Conservation (phyloP, 2,329 filamentous ascomycete genomes). For the Didymellaceae sp. region DNA sequence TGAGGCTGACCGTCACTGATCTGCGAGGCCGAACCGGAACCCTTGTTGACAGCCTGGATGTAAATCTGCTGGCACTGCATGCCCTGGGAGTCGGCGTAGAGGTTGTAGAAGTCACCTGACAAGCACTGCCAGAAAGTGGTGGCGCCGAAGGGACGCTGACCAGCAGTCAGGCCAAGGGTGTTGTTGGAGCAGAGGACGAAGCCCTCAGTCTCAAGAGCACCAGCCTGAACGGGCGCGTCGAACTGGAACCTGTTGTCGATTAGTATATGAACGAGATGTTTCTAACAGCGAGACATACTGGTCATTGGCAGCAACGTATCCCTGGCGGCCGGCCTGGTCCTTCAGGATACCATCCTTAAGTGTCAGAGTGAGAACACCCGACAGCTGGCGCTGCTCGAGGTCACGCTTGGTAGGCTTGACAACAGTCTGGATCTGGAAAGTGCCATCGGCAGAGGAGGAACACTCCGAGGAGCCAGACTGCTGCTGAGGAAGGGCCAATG, state of each 20-base stretch:
- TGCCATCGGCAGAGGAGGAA: conserved; percentile 57
- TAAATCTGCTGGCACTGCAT: conserved; percentile 65
- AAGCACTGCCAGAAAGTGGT: conserved; percentile 77
- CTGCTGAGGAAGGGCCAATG: conserved; percentile 37
- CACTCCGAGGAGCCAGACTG: conserved; percentile 60
- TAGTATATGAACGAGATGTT: conserved; percentile 1
- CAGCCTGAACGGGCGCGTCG: conserved; percentile 61
- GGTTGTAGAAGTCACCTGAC: conserved; percentile 79
- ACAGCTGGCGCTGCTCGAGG: conserved; percentile 36
- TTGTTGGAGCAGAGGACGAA: conserved; percentile 75
- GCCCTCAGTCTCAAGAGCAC: conserved; percentile 73
- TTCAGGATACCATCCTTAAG: conserved; percentile 69
- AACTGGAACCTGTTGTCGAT: conserved; percentile 48
- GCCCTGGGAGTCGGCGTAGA: conserved; percentile 76
- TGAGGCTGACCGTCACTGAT: conserved; percentile 39
- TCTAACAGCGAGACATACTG: conserved; percentile 56
- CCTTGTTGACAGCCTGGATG: conserved; percentile 30
- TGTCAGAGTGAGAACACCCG: conserved; percentile 63
- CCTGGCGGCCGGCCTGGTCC: conserved; percentile 71
- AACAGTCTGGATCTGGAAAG: conserved; percentile 66
- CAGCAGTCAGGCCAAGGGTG: conserved; percentile 68
- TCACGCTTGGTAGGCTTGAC: conserved; percentile 39
- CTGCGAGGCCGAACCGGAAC: conserved; percentile 19
- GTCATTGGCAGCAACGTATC: conserved; percentile 80
- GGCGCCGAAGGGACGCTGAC: conserved; percentile 48